A percentile compares a stretch with the other conserved stretches of the same genome.
These are phyloP conservation scores for Barbatosphaeria neglecta DNA, from an alignment of 495 filamentous ascomycete genomes.

Conservation along the genomic window DNA sequence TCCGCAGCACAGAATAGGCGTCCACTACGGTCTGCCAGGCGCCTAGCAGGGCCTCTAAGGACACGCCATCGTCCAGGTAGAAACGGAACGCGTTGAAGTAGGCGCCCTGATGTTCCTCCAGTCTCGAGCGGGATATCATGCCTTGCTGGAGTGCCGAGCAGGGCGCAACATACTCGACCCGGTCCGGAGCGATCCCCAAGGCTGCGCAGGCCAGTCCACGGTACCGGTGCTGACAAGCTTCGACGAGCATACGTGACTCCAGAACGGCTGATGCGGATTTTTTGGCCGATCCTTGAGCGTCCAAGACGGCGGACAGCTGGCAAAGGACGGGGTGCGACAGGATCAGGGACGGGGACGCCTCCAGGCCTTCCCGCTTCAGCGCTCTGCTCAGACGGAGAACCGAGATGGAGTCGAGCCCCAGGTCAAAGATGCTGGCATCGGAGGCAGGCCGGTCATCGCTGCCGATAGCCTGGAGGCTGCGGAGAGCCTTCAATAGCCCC, in stretches of 20 bases:
- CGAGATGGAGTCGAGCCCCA: constrained; percentile 75
- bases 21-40: constrained; percentile 41
- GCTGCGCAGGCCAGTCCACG: constrained; percentile 23
- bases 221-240: constrained; percentile 18
- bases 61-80: constrained; percentile 27
- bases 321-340: constrained; percentile 44
- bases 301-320: constrained; percentile 11
- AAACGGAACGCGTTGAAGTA: constrained; percentile 67
- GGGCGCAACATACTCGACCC: constrained; percentile 60
- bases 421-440: constrained; percentile 60
- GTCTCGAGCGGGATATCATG: constrained; percentile 59
- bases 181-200: constrained; percentile 26
- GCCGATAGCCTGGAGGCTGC: constrained; percentile 31
- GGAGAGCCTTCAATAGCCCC: constrained; percentile 40
- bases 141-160: constrained; percentile 73
- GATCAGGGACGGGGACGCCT: constrained; percentile 50
- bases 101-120: constrained; percentile 31
- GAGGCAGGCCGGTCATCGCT: constrained; percentile 27
- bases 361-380: constrained; percentile 44
- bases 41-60: constrained; percentile 26
- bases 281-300: neutral
- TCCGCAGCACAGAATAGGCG: constrained; percentile 49
- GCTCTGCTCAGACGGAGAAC: constrained; percentile 48
- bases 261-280: neutral
- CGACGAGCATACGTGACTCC: constrained; percentile 10